These are phyloP conservation scores for Debaryomyces prosopidis DNA, from an alignment of 805 yeast genomes.

Conservation along the genomic window DNA sequence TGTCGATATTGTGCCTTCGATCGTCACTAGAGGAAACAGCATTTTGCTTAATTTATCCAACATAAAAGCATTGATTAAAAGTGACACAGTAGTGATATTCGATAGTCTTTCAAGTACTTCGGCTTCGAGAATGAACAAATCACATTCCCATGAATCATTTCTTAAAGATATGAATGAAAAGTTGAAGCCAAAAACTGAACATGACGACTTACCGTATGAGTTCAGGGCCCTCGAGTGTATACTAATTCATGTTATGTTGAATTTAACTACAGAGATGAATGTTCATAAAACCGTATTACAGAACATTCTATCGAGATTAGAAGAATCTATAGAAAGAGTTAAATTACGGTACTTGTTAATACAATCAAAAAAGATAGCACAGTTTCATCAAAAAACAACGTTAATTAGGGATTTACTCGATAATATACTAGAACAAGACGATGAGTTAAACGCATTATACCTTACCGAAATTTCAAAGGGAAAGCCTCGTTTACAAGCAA, in stretches of 20 bases:
- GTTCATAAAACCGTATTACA: conserved; percentile 76
- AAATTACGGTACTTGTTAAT: conserved; percentile 76
- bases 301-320: conserved; percentile 74
- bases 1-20: conserved; percentile 57
- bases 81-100: conserved; percentile 54
- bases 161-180: conserved; percentile 42
- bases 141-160: conserved; percentile 45
- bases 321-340: conserved; percentile 76
- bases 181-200: conserved; percentile 33
- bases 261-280: conserved; percentile 82
- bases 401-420: conserved; percentile 82
- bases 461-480: conserved; percentile 60
- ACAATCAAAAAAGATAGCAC: conserved; percentile 80
- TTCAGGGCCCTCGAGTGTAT: conserved; percentile 88
- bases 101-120: conserved; percentile 22
- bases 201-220: conserved; percentile 69
- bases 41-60: conserved; percentile 50
- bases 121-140: conserved; percentile 43
- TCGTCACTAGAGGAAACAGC: conserved; percentile 47
- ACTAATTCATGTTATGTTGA: conserved; percentile 73
- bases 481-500: conserved; percentile 49
- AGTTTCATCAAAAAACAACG: conserved; percentile 80
- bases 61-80: conserved; percentile 52
- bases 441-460: conserved; percentile 78
- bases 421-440: conserved; percentile 85